These are phyloP conservation scores for Rhodotorula diobovata DNA, from an alignment of 768 basidiomycete genomes.

Conservation along the genomic window DNA sequence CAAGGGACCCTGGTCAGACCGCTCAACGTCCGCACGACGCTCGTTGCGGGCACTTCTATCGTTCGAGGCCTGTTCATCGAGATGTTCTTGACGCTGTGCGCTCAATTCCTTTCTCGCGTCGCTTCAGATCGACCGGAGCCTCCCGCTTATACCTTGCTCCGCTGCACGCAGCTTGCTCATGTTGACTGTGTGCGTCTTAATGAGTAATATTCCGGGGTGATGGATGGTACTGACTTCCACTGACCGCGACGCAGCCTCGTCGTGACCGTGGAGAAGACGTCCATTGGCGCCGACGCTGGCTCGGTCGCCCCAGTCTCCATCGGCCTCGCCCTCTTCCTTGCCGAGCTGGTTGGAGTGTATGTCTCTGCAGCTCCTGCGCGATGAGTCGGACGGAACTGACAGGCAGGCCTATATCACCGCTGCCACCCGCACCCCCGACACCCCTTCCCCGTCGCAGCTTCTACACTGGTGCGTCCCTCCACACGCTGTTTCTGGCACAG, in stretches of 20 bases:
- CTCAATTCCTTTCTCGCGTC: too few relatives aligned
- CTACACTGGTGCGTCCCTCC: background rate
- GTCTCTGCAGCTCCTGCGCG: background rate
- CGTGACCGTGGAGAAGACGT: background rate
- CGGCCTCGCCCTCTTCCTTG: slow-evolving; percentile 47
- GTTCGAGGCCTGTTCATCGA: slow-evolving; percentile 49
- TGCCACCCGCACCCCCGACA: too few relatives aligned
- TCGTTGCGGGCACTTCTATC: slow-evolving; percentile 43
- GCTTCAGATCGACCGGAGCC: too few relatives aligned
- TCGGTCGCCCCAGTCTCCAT: slow-evolving; percentile 50
- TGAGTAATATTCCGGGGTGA: too few relatives aligned
- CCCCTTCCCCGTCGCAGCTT: background rate
- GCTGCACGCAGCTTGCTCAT: slow-evolving; percentile 13
- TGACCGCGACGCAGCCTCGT: background rate
- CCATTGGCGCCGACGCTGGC: slow-evolving; percentile 38
- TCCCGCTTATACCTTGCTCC: too few relatives aligned
- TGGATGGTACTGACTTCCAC: too few relatives aligned
- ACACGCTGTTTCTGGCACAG: too few relatives aligned
- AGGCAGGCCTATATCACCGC: too few relatives aligned
- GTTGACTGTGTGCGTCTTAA: background rate
- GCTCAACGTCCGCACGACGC: slow-evolving; percentile 33
- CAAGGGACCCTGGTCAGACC: background rate
- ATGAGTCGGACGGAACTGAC: too few relatives aligned
- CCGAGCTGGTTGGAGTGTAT: slow-evolving; percentile 20
- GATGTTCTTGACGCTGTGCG: slow-evolving; percentile 47